These are phyloP conservation scores for Mucuna pruriens DNA, from an alignment of 306 rosid genomes.

Conservation along the genomic window DNA sequence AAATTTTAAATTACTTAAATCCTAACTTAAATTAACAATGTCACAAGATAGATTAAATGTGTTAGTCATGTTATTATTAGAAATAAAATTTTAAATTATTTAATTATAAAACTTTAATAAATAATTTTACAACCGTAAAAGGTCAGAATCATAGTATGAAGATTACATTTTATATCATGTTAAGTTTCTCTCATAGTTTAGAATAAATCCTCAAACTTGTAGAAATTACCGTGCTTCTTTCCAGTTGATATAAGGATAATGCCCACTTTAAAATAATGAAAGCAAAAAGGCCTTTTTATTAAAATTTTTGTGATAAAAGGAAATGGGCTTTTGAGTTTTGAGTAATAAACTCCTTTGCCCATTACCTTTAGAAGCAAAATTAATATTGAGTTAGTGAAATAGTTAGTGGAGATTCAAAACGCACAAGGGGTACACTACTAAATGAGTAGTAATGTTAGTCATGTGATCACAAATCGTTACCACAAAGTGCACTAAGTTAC, in stretches of 20 bases:
- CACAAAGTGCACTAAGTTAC: constrained; percentile 26
- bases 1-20: neutral
- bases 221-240: neutral
- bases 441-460: constrained; percentile 16
- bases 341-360: neutral
- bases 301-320: neutral
- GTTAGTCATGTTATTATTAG: neutral
- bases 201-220: neutral
- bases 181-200: neutral
- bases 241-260: neutral
- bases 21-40: neutral
- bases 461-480: constrained; percentile 18
- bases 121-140: neutral
- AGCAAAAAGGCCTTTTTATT: neutral
- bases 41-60: neutral
- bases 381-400: neutral
- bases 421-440: constrained; percentile 18
- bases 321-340: constrained; percentile 20
- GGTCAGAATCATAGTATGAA: neutral
- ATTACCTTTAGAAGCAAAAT: constrained; percentile 11
- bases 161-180: neutral
- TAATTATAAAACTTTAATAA: neutral
- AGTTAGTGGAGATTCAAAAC: constrained; percentile 30
- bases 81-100: neutral
- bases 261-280: neutral